Evolutionary conservation across 2,329 filamentous ascomycete genomes (phyloP).

Genomic region (Trichoderma simmonsii): DNA sequence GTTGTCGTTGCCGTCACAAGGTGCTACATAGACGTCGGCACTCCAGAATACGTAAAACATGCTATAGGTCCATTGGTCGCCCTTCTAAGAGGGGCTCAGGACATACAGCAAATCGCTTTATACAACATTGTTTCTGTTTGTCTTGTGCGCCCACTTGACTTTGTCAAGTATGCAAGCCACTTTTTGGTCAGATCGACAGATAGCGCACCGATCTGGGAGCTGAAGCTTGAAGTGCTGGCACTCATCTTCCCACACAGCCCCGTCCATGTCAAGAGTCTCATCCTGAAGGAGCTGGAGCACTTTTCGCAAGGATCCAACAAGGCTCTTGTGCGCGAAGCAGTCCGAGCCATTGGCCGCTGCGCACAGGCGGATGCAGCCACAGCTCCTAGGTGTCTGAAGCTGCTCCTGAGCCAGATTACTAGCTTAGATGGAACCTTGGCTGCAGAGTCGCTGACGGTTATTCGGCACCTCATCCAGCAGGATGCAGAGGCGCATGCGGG

Average conservation of each 20-base stretch:
- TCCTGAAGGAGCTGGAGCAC: slow-evolving; percentile 90
- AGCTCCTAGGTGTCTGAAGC: slow-evolving; percentile 73
- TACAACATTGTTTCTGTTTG: slow-evolving; percentile 96
- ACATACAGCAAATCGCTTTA: slow-evolving; percentile 85
- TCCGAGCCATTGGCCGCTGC: slow-evolving; percentile 89
- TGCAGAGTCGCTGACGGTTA: slow-evolving; percentile 89
- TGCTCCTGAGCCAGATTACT: slow-evolving; percentile 83
- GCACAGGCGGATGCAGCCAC: slow-evolving; percentile 73
- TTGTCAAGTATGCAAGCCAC: slow-evolving; percentile 83
- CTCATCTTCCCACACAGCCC: slow-evolving; percentile 84
- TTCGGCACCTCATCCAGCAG: slow-evolving; percentile 92
- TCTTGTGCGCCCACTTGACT: slow-evolving; percentile 69
- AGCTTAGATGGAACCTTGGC: slow-evolving; percentile 84
- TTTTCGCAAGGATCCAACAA: slow-evolving; percentile 75
- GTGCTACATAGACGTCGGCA: slow-evolving; percentile 82
- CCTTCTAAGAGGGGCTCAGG: slow-evolving; percentile 76
- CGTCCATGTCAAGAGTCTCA: slow-evolving; percentile 73
- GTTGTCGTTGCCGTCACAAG: slow-evolving; percentile 85
- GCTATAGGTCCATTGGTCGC: slow-evolving; percentile 84
- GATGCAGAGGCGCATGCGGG: slow-evolving; percentile 75
- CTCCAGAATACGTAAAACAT: slow-evolving; percentile 67
- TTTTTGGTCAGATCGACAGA: slow-evolving; percentile 84
- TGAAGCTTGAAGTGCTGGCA: slow-evolving; percentile 89
- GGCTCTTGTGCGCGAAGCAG: slow-evolving; percentile 79
- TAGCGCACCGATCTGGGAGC: slow-evolving; percentile 75